Evolutionary conservation across 352 stramenopile genomes (phyloP).

Genomic region (Globisporangium alternatum): DNA sequence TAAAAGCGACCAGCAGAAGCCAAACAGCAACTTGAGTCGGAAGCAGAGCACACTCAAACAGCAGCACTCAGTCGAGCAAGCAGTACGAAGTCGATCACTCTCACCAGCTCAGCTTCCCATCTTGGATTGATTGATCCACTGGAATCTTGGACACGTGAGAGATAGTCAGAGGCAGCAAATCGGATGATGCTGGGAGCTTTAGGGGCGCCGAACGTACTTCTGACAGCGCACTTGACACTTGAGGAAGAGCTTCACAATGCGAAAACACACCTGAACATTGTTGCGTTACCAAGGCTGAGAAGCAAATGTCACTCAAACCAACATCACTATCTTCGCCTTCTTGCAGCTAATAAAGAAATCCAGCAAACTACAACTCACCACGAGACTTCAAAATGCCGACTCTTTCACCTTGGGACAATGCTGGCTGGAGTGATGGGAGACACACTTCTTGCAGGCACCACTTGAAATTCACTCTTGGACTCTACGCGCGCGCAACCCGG

Average conservation of each 20-base stretch:
- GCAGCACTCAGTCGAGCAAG: background rate
- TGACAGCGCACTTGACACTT: background rate
- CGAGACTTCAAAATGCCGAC: background rate
- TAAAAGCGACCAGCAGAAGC: constrained; percentile 1
- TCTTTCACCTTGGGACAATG: background rate
- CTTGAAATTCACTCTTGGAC: background rate
- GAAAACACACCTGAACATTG: background rate
- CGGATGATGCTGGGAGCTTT: background rate
- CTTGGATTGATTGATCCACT: background rate
- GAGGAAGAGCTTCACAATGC: background rate
- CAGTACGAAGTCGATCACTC: background rate
- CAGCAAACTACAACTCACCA: constrained; percentile 1
- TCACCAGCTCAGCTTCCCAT: constrained; percentile 11
- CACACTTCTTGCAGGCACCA: background rate
- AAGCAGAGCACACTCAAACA: background rate
- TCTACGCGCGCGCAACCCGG: too few relatives aligned
- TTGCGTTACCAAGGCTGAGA: background rate
- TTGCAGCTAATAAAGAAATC: background rate
- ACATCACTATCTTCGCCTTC: background rate
- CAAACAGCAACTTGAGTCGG: background rate
- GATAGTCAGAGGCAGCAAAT: background rate
- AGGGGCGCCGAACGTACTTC: background rate
- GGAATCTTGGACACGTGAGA: background rate
- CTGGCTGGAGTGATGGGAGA: background rate
- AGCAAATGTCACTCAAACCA: background rate